phyloP scores from a whole-genome alignment of 306 rosid genomes.

The Casuarina cunninghamiana region DNA sequence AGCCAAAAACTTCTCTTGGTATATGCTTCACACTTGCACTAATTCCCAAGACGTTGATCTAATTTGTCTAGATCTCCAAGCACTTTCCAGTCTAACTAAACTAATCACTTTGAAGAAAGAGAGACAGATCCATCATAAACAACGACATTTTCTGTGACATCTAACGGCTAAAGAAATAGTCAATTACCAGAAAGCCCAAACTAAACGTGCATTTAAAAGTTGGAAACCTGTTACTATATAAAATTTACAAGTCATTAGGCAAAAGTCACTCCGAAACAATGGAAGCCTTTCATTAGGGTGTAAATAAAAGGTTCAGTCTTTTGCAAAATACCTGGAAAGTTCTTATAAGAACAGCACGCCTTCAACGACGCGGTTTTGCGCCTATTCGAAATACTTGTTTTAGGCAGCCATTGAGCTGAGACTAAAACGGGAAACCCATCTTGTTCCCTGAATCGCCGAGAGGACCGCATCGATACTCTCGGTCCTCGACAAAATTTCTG shows the following conservation, averaged over 20 bases:
- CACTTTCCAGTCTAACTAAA: not conserved
- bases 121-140: not conserved
- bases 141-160: not conserved
- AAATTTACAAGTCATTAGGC: not conserved
- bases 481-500: slow-evolving; percentile 37
- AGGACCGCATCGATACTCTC: slow-evolving; percentile 30
- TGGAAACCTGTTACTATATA: not conserved
- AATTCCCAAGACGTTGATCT: not conserved
- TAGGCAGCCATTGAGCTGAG: slow-evolving; percentile 37
- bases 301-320: not conserved
- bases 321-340: slow-evolving; percentile 56
- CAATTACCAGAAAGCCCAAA: not conserved
- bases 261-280: not conserved
- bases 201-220: not conserved
- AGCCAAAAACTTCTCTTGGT: not conserved
- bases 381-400: slow-evolving; percentile 30
- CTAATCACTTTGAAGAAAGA: not conserved
- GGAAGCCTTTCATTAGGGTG: not conserved
- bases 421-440: slow-evolving; percentile 36
- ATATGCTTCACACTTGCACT: not conserved
- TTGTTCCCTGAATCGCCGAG: slow-evolving; percentile 35
- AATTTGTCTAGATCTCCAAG: not conserved
- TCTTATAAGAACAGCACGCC: slow-evolving; percentile 55
- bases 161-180: not conserved
- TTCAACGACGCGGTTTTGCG: slow-evolving; percentile 36